phyloP scores from a whole-genome alignment of 2,329 filamentous ascomycete genomes.

The Pseudocercospora cruenta region DNA sequence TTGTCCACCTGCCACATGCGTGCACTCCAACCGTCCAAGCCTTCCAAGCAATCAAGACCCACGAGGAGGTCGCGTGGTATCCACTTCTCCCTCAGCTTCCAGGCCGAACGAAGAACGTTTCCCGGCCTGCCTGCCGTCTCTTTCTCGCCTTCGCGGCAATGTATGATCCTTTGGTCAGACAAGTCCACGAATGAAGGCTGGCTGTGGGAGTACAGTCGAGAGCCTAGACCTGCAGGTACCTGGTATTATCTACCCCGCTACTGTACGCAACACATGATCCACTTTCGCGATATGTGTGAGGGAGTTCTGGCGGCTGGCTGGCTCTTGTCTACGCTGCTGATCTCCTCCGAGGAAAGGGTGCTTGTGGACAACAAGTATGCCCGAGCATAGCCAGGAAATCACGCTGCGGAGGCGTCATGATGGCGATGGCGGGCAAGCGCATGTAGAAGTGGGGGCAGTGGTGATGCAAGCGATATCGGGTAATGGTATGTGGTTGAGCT shows the following conservation, averaged over 20 bases:
- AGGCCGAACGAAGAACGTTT: background rate
- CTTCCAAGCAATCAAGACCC: conserved; percentile 12
- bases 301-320: background rate
- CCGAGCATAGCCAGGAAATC: background rate
- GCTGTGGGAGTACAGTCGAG: background rate
- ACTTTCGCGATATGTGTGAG: background rate
- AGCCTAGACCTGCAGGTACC: conserved; percentile 9
- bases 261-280: background rate
- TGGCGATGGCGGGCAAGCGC: background rate
- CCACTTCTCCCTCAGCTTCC: conserved; percentile 2
- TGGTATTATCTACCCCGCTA: conserved; percentile 6
- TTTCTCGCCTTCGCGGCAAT: background rate
- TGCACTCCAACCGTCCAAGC: conserved; percentile 2
- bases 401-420: background rate
- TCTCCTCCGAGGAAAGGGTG: background rate
- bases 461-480: conserved; percentile 2
- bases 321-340: background rate
- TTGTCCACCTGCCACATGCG: background rate
- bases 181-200: background rate
- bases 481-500: background rate
- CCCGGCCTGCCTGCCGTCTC: too few species aligned
- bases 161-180: background rate
- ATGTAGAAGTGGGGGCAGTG: background rate
- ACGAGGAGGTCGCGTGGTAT: conserved; percentile 21
- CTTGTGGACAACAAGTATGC: too few species aligned